A percentile compares a stretch with the other conserved stretches of the same genome.
These are phyloP conservation scores for Leucaena leucocephala DNA, from an alignment of 306 rosid species.

Conservation along the genomic window DNA sequence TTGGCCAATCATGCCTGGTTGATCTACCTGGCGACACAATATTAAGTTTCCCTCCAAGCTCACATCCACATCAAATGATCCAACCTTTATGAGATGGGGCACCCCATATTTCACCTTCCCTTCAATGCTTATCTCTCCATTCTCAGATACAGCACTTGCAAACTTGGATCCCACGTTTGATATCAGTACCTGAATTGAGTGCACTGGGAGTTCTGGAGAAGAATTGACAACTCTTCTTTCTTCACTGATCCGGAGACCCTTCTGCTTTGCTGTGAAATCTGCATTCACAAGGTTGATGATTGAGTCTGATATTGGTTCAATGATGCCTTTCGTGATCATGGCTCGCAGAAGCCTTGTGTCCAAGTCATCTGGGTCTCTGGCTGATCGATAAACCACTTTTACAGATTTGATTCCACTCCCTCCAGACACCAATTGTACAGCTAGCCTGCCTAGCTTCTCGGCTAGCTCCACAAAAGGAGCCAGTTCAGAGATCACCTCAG, in stretches of 20 bases:
- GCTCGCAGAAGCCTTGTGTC: conserved; percentile 82
- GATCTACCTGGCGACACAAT: conserved; percentile 69
- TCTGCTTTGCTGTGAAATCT: conserved; percentile 67
- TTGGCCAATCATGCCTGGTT: conserved; percentile 75
- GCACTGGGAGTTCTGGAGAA: conserved; percentile 56
- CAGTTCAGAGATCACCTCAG: conserved; percentile 68
- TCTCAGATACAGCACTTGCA: conserved; percentile 52
- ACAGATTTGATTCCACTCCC: conserved; percentile 59
- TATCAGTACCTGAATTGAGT: conserved; percentile 57
- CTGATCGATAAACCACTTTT: conserved; percentile 58
- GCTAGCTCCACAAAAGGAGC: conserved; percentile 64
- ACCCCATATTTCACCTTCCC: conserved; percentile 66
- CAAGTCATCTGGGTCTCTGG: conserved; percentile 58
- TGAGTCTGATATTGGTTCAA: conserved; percentile 61
- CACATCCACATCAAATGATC: conserved; percentile 65
- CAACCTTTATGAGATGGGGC: conserved; percentile 60
- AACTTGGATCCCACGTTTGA: conserved; percentile 62
- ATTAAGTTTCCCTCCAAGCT: conserved; percentile 75
- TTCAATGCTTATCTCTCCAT: conserved; percentile 57
- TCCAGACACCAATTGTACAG: conserved; percentile 64
- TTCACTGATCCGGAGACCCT: conserved; percentile 68
- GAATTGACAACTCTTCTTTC: conserved; percentile 49
- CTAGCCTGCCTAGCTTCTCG: conserved; percentile 67
- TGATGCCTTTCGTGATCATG: conserved; percentile 74
- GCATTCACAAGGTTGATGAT: conserved; percentile 70